Evolutionary conservation across 345 rosid species (phyloP), one percentile per base, ranked within the genome.

Genomic region (Punica granatum): DNA sequence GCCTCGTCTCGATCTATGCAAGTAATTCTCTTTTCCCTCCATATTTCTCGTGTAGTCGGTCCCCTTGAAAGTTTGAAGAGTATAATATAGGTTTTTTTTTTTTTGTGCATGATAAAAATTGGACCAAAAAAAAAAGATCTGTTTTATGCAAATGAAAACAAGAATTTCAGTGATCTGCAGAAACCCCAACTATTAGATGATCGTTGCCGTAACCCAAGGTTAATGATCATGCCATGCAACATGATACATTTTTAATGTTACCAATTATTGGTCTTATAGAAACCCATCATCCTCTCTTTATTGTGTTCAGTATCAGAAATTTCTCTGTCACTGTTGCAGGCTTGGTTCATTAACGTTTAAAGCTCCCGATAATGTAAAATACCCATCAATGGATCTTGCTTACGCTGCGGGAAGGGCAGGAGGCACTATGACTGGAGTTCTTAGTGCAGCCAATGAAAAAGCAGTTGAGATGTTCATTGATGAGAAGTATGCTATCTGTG

Each of bases 361-460:
- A 84, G 78, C 87, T 53, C 98, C 99, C 2, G 96, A 89, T 80
- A 86, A 86, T 46, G 87, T 83, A 60, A 94, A 94, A 74, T 94
- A 88, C 68, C 99, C 98, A 30, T 94, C 99, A 30, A 84, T 94
- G 96, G 86, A 87, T 70, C 98, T 94, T 75, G 92, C 93, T 62
- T 94, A 91, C 73, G 81, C 99, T 34, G 99, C 99, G 35, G 99
- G 96, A 77, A 80, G 93, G 72, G 93, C 99, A 25, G 99, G 98
- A 77, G 99, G 99, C 68, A 94, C 99, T 56, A 94, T 94, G 99
- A 94, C 97, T 1, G 99, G 99, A 80, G 99, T 94, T 69, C 96
- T 94, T 65, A 89, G 99, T 36, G 98, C 76, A 54, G 76, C 76
- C n/a, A 73, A 73, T 63, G 71, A 73, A 69, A 73, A 73, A 49